A percentile compares a stretch with the other conserved stretches of the same genome.
These are phyloP conservation scores for Lachnellula occidentalis DNA, from an alignment of 2,329 filamentous ascomycete genomes.

Conservation along the genomic window DNA sequence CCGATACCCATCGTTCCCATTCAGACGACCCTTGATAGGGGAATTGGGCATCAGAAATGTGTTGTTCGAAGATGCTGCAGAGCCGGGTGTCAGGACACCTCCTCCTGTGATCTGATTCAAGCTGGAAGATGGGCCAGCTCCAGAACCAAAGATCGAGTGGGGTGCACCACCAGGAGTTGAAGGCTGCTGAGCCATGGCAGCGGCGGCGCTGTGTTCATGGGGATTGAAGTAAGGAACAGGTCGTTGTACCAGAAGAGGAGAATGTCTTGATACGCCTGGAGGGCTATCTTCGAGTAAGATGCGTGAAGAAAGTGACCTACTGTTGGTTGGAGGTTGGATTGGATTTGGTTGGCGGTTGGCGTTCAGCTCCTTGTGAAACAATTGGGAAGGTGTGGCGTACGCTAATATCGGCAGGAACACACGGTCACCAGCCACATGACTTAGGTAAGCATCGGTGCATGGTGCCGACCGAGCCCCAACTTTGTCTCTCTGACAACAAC, in stretches of 20 bases:
- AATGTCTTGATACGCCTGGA: background rate
- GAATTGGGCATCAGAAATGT: constrained; percentile 91
- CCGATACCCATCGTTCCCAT: constrained; percentile 68
- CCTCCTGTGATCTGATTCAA: constrained; percentile 14
- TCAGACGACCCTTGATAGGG: constrained; percentile 58
- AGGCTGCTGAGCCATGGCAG: constrained; percentile 38
- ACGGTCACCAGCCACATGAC: too few species aligned
- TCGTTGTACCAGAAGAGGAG: background rate
- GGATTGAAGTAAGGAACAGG: constrained; percentile 1
- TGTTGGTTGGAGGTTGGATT: background rate
- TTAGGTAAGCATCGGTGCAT: too few species aligned
- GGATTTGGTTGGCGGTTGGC: background rate
- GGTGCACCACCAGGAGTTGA: constrained; percentile 38
- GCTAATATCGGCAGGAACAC: background rate
- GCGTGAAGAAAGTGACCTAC: too few species aligned
- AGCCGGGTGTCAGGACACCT: constrained; percentile 37
- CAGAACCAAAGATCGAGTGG: constrained; percentile 45
- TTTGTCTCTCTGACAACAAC: background rate
- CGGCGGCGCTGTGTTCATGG: constrained; percentile 21
- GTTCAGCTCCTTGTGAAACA: too few species aligned
- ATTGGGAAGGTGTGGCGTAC: background rate
- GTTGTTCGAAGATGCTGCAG: constrained; percentile 57
- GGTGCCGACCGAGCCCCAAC: too few species aligned
- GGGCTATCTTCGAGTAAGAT: too few species aligned
- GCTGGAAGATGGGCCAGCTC: constrained; percentile 16